Base-by-base conservation (phyloP, 768 basidiomycete species). In the Naganishia antarctica region DNA sequence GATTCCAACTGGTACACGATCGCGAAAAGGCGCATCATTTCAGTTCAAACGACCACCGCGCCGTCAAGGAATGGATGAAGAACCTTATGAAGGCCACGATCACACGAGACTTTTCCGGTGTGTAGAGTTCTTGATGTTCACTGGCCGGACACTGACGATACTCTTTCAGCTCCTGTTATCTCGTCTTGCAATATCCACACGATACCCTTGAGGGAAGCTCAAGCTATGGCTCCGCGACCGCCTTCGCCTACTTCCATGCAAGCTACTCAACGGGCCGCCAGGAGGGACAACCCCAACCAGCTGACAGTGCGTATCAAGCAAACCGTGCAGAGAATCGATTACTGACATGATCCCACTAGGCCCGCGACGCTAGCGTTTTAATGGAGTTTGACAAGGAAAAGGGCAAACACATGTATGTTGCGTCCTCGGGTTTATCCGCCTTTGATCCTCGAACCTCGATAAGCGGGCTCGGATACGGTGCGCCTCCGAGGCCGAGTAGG, bases 71-170 rank as follows among this genome's bases (percentile, higher is more conserved):
- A 69, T 98, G 96, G 94, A 98, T 98, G 96, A 99, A 98, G 80
- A 91, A 93, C 8, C 85, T 99, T 69, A 97, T 98, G 91, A 99
- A 98, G 76, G 91, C 94, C 2, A 97, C 94, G 13, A 99, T 99
- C 70, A 87, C 85, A 9, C 81, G 96, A 62, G 96, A 98, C 75
- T 97, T 93, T 74, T 83, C 87, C 9, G 88, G 91, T 93, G 71
- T n/a, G n/a, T n/a, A 41, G 87, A 81, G 41, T 25, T 32, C 18
- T 2, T 18, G 0, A 13, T 18, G 26, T 37, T 4, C 26, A 29
- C 16, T 46, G 25, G 65, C 46, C 32, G 40, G 21, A 32, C 0
- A 0, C 47, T 61, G 28, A 46, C 57, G 51, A 63, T 58, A 46
- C 71, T 78, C 43, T 3, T 26, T 6, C 16, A 63, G 94, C 87